Evolutionary conservation across 129 eudicot genomes (phyloP), one percentile per base, ranked within the genome.

Genomic region (Flaveria trinervia): DNA sequence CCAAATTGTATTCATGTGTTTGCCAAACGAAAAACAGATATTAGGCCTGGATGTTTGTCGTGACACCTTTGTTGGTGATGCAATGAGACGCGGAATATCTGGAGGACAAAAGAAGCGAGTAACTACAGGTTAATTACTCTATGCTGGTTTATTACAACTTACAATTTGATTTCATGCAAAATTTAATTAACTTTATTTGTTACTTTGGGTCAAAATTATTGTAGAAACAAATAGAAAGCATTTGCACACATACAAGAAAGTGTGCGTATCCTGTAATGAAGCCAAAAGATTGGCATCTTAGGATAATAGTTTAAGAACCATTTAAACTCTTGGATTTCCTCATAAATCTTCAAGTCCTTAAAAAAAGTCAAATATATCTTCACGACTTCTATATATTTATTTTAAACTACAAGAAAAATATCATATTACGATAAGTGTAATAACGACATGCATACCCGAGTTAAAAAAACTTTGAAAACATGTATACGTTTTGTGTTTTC

Each of bases 71-170:
- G 97, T 92, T 72, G 97, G 97, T 2, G 92, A 92, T 81, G 90
- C 83, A 41, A 91, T 88, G 97, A 75, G 36, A 49, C 77, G 97
- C 75, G 97, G 97, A 60, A 88, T 91, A 66, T 91, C 97, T 1
- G 97, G 97, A 5, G 97, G 97, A 7, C 97, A 91, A 54, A 91
- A 86, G 76, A 91, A 91, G 54, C 86, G 97, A 71, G 97, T 91
- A 54, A 91, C 97, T 3, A 91, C 93, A 84, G 97, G 97, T 91
- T 51, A 66, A 52, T 25, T 54, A 4, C 25, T 41, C n/a, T 66
- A 16, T 39, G 39, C 44, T 65, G 2, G 26, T 18, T 8, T 45
- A 45, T 45, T 11, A 8, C 12, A 7, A 8, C 13, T 36, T 36
- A 36, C 41, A 36, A 5, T 36, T 18, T 56, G 25, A 20, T 18